These are phyloP conservation scores for Trichoderma pleuroti DNA, from an alignment of 2,329 filamentous ascomycete genomes.

Conservation along the genomic window DNA sequence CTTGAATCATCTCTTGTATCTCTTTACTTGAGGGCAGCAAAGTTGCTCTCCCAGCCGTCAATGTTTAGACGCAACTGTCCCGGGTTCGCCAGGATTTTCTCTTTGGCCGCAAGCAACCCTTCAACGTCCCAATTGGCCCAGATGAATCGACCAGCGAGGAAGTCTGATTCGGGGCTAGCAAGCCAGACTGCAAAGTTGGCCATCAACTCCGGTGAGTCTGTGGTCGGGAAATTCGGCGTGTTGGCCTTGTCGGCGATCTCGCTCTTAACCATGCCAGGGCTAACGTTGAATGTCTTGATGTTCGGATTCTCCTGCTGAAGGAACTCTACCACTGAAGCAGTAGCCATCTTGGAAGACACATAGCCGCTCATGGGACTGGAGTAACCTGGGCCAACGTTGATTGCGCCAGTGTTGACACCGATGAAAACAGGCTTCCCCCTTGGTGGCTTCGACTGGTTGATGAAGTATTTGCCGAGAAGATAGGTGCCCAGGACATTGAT, in stretches of 20 bases:
- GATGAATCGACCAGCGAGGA: neutral
- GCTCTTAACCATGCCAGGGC: neutral
- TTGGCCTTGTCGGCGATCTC: neutral
- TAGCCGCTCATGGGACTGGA: neutral
- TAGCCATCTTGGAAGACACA: neutral
- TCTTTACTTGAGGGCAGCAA: neutral
- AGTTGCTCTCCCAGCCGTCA: neutral
- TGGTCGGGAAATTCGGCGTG: neutral
- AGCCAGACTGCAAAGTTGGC: constrained; percentile 6
- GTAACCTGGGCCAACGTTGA: neutral
- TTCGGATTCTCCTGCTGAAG: neutral
- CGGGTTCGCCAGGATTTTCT: neutral
- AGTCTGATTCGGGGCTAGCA: neutral
- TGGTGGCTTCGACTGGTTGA: neutral
- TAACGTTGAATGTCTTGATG: neutral
- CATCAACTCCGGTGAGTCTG: neutral
- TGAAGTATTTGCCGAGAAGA: neutral
- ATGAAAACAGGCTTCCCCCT: constrained; percentile 2
- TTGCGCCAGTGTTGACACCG: neutral
- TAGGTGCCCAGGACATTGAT: constrained; percentile 5
- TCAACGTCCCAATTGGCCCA: constrained; percentile 10
- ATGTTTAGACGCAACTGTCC: neutral
- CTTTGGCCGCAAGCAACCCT: neutral
- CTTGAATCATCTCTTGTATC: neutral
- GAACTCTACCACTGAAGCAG: constrained; percentile 4